phyloP scores from a whole-genome alignment of 164 flowering plant species.

The Brasenia schreberi region DNA sequence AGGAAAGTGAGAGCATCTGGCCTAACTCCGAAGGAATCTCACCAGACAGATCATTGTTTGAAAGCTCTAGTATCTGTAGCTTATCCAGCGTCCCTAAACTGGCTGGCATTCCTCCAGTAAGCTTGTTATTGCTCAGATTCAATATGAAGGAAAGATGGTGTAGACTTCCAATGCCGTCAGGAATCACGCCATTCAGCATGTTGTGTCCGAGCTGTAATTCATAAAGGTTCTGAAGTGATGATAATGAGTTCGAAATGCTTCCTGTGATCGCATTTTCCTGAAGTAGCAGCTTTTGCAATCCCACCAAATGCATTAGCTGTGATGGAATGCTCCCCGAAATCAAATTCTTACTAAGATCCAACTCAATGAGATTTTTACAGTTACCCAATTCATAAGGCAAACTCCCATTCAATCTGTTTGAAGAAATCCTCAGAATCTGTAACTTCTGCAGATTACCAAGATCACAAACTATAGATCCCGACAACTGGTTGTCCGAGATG shows the following conservation, averaged over 20 bases:
- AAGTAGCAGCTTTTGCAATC: conserved; percentile 15
- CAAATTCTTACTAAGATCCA: conserved; percentile 9
- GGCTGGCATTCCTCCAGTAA: conserved; percentile 19
- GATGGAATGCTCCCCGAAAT: conserved; percentile 4
- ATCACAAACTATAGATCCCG: conserved; percentile 14
- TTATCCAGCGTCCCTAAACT: conserved; percentile 15
- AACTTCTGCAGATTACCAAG: conserved; percentile 18
- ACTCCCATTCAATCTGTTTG: conserved; percentile 17
- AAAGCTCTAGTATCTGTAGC: conserved; percentile 13
- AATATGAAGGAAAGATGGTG: conserved; percentile 9
- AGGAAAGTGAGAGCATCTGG: conserved; percentile 13
- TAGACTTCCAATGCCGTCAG: conserved; percentile 14
- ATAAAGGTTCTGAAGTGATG: conserved; percentile 9
- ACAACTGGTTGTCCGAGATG: conserved; percentile 9
- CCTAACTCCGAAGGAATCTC: conserved; percentile 9
- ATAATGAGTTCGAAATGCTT: conserved; percentile 14
- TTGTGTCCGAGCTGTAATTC: conserved; percentile 24
- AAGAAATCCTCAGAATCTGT: conserved; percentile 12
- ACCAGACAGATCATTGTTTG: conserved; percentile 15
- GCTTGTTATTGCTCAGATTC: conserved; percentile 9
- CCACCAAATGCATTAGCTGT: conserved; percentile 4
- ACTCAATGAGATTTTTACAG: conserved; percentile 7
- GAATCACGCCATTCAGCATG: conserved; percentile 19
- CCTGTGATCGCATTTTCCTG: conserved; percentile 19
- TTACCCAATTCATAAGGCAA: conserved; percentile 16